phyloP scores from a whole-genome alignment of 768 basidiomycete species.

The Tylopilus sp. region DNA sequence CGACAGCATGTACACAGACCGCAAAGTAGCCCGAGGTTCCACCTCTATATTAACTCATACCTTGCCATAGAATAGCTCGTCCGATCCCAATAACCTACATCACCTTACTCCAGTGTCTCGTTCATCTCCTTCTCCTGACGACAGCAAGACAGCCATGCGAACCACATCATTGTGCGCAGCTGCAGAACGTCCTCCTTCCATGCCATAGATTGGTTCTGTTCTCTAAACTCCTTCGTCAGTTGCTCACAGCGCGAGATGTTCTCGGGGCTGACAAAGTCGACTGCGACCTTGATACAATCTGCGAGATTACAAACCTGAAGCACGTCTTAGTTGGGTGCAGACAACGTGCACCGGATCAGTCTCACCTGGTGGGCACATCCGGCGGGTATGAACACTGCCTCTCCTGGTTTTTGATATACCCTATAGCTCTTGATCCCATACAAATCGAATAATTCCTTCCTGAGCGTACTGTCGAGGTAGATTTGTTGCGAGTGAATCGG shows the following conservation, averaged over 20 bases:
- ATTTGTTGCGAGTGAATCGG: constrained; percentile 90
- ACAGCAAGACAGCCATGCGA: constrained; percentile 76
- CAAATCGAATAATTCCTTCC: constrained; percentile 63
- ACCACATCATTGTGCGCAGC: constrained; percentile 91
- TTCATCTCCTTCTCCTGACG: constrained; percentile 45
- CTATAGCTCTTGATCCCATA: constrained; percentile 75
- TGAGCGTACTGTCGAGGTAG: constrained; percentile 70
- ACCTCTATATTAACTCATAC: constrained; percentile 26
- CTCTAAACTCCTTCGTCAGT: constrained; percentile 85
- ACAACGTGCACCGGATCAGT: constrained; percentile 1
- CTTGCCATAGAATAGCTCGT: constrained; percentile 27
- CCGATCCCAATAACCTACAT: constrained; percentile 22
- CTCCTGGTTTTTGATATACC: constrained; percentile 86
- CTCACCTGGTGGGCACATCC: constrained; percentile 88
- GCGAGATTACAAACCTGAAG: constrained; percentile 82
- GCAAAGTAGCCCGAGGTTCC: constrained; percentile 20
- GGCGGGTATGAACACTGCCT: constrained; percentile 94
- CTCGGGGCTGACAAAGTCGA: constrained; percentile 93
- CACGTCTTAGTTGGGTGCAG: neutral
- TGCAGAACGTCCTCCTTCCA: constrained; percentile 97
- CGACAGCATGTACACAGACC: constrained; percentile 25
- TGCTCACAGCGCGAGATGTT: constrained; percentile 84
- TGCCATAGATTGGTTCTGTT: constrained; percentile 79
- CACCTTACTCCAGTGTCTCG: constrained; percentile 20
- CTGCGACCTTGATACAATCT: constrained; percentile 95